Conservation (phyloP, 139 green algal species). For the Chlorella sorokiniana region DNA sequence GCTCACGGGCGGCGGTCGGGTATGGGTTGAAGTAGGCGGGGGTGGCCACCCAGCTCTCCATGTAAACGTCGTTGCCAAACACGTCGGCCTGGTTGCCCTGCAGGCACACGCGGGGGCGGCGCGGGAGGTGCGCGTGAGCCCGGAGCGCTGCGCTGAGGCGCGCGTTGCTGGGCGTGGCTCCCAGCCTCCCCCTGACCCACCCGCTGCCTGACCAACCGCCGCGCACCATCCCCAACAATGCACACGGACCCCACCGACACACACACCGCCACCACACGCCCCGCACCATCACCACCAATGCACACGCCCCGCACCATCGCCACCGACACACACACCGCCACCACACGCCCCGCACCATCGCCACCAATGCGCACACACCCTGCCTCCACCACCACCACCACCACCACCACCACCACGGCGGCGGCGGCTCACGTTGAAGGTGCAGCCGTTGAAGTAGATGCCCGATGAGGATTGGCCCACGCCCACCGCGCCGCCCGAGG, state of each 20-base stretch:
- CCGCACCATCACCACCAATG: too few species aligned
- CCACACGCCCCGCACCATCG: too few species aligned
- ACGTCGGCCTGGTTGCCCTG: conserved; percentile 40
- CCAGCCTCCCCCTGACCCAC: too few species aligned
- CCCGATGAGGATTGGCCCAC: conserved; percentile 35
- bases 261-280: too few species aligned
- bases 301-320: not conserved
- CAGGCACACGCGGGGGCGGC: not conserved
- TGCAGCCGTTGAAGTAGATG: conserved; percentile 46
- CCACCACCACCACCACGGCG: not conserved
- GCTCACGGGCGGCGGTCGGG: conserved; percentile 30
- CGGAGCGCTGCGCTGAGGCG: too few species aligned
- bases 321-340: too few species aligned
- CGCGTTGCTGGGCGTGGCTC: too few species aligned
- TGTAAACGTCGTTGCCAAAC: conserved; percentile 50
- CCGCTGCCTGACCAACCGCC: too few species aligned
- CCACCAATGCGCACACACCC: not conserved
- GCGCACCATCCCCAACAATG: too few species aligned
- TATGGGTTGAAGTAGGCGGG: conserved; percentile 42
- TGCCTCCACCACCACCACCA: too few species aligned
- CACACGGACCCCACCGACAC: not conserved
- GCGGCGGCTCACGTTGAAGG: conserved; percentile 21
- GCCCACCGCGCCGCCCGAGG: conserved; percentile 38
- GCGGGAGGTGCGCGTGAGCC: too few species aligned
- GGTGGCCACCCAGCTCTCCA: conserved; percentile 49